Base-by-base conservation (phyloP, 2,329 filamentous ascomycete species). In the Fusarium armeniacum region DNA sequence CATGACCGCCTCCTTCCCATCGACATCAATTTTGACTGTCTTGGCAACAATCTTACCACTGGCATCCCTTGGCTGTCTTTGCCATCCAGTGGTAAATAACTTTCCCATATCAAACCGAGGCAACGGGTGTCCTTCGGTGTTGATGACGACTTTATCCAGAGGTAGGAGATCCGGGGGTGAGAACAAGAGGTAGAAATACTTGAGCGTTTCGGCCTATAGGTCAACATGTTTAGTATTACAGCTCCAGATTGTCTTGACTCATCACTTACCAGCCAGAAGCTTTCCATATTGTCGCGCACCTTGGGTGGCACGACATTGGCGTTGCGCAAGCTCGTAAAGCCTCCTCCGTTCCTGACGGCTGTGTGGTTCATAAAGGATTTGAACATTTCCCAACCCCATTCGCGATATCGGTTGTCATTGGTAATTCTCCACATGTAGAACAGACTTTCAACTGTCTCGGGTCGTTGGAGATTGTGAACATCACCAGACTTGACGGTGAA, bases 381-480 rank as follows among this genome's bases (percentile, higher is more conserved):
- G 83, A 99, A 99, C 90, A 99, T 98, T 73, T 97, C 91, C 96
- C 96, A 99, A 16, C 96, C 96, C 95, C 95, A 98, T 75, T 98
- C 90, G 28, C 96, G 89, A 80, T 99, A 99, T 70, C 89, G 91
- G 40, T 88, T 84, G 67, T 99, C 94, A 28, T 92, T 93, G 1
- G 96, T 99, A 79, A 99, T 97, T 67, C 96, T 91, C 92, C 95
- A 99, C 94, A 99, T 97, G 83, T 98, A 97, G 76, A 99, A 94
- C 65, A 99, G 83, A 63, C 90, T 94, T 82, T 99, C 96, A n/a
- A 98, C 90, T 0, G 96, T 98, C 83, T 99, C 96, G 0, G 96
- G 96, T 33, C 96, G 89, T 81, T 98, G 96, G 35, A 99, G 85
- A 77, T 99, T 99, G 82, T 98, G 96, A 54, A 86, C 83, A 78